Evolutionary conservation across 495 filamentous ascomycete species (phyloP).

Genomic region (Trichoderma erinaceum): DNA sequence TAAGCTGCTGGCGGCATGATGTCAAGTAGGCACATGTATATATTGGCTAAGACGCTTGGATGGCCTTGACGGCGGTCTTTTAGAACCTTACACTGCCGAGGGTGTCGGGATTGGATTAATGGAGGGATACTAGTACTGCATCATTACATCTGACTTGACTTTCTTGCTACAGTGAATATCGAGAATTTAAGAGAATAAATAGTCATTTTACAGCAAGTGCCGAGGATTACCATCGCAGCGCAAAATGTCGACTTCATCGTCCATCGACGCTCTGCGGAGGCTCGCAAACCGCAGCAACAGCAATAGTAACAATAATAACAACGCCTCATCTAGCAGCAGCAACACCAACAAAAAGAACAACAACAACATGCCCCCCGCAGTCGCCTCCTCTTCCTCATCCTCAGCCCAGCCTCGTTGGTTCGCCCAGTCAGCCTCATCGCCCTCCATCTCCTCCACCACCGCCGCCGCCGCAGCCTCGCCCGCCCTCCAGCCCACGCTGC

Average conservation of each 20-base stretch:
- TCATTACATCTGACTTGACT: no score
- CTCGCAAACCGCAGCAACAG: no score
- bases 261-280: neutral
- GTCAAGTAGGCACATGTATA: neutral
- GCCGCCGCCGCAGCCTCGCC: constrained; percentile 18
- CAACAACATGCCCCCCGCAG: constrained; percentile 11
- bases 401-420: neutral
- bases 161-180: no score
- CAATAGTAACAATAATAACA: neutral
- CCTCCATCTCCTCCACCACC: constrained; percentile 15
- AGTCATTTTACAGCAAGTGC: neutral
- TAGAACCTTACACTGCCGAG: no score
- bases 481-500: constrained; percentile 24
- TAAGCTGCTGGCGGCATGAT: neutral
- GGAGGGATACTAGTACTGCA: no score
- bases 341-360: neutral
- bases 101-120: no score
- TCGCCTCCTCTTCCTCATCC: constrained; percentile 1
- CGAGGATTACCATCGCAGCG: neutral
- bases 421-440: constrained; percentile 18
- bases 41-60: no score
- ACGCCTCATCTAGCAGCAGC: neutral
- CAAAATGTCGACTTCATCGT: neutral
- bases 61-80: no score
- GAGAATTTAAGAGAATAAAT: no score